Conservation (phyloP, 83 land plant genomes). For the Picea mariana region DNA sequence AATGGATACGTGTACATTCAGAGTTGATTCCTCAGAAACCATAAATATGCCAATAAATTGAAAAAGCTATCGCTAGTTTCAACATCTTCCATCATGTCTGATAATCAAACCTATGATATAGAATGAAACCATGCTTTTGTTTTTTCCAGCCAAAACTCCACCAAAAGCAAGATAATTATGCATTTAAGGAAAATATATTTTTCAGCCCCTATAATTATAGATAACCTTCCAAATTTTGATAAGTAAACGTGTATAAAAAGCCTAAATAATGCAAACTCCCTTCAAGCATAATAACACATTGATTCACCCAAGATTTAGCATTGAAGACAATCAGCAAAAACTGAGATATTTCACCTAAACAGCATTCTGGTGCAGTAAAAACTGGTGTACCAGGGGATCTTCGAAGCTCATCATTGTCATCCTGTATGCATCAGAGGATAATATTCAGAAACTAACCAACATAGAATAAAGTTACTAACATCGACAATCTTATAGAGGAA, state of each 20-base stretch:
- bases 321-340: neutral
- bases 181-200: neutral
- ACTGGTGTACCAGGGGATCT: conserved; percentile 98
- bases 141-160: conserved; percentile 2
- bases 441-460: no score
- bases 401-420: conserved; percentile 84
- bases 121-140: neutral
- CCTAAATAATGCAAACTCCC: neutral
- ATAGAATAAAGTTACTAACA: no score
- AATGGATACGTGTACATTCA: neutral
- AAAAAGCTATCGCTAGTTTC: neutral
- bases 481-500: no score
- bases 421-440: conserved; percentile 39
- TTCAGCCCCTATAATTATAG: neutral
- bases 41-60: neutral
- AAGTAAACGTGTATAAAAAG: neutral
- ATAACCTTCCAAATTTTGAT: no score
- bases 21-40: neutral
- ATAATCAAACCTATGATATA: no score
- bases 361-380: conserved; percentile 96
- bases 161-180: neutral
- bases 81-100: neutral
- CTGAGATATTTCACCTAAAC: conserved; percentile 46
- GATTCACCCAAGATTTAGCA: neutral
- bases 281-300: neutral